phyloP scores from a whole-genome alignment of 352 stramenopile genomes.

The Blastocystis sp. region DNA sequence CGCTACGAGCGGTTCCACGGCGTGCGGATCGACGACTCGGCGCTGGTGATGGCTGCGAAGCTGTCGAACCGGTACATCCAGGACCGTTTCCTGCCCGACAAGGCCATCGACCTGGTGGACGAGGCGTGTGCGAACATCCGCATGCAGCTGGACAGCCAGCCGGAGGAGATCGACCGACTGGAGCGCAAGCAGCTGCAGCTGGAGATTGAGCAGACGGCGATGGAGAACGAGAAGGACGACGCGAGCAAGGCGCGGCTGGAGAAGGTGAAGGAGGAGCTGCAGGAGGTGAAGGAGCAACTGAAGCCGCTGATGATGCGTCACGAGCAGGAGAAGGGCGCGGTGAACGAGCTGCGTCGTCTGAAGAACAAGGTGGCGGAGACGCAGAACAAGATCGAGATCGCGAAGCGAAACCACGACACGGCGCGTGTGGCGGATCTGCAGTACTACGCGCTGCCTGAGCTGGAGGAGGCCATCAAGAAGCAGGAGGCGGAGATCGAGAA shows the following conservation, averaged over 20 bases:
- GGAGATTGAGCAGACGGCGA: slow-evolving; percentile 82
- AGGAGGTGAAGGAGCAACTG: slow-evolving; percentile 78
- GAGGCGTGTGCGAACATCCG: slow-evolving; percentile 79
- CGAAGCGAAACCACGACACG: slow-evolving; percentile 82
- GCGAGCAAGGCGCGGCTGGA: slow-evolving; percentile 78
- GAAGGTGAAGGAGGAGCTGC: slow-evolving; percentile 78
- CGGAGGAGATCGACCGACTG: slow-evolving; percentile 86
- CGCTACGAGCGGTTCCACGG: slow-evolving; percentile 91
- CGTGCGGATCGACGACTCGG: slow-evolving; percentile 81
- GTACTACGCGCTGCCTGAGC: slow-evolving; percentile 82
- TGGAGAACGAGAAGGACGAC: slow-evolving; percentile 82
- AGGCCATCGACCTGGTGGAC: slow-evolving; percentile 84
- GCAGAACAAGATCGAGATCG: slow-evolving; percentile 81
- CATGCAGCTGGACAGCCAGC: slow-evolving; percentile 82
- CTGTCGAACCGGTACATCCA: slow-evolving; percentile 83
- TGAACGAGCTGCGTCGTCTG: slow-evolving; percentile 80
- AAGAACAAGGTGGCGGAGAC: slow-evolving; percentile 80
- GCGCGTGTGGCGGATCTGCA: slow-evolving; percentile 84
- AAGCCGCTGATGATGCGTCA: slow-evolving; percentile 77
- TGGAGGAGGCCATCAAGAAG: slow-evolving; percentile 69
- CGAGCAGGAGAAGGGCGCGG: slow-evolving; percentile 76
- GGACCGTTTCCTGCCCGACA: slow-evolving; percentile 79
- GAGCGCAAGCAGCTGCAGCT: slow-evolving; percentile 83
- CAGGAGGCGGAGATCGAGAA: slow-evolving; percentile 66
- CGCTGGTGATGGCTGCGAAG: slow-evolving; percentile 82